A percentile compares a stretch with the other conserved stretches of the same genome.
Evolutionary conservation across 768 basidiomycete species (phyloP).

Genomic region (Jaapia argillacea): DNA sequence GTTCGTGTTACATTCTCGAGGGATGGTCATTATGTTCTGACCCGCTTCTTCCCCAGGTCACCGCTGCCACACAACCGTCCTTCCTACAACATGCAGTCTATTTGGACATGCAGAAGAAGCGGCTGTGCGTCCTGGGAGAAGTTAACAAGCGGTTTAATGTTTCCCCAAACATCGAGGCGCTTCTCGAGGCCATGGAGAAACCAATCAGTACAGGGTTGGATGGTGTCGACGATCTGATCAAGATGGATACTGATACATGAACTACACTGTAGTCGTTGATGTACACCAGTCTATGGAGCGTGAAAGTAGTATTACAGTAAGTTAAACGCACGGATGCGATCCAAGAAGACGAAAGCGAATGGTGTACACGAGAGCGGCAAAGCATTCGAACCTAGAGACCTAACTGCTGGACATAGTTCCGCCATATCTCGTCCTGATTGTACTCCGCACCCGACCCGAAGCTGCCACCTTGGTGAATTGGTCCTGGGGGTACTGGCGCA

Average conservation of each 20-base stretch:
- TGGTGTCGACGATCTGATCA: slow-evolving; percentile 39
- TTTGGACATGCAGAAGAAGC: slow-evolving; percentile 49
- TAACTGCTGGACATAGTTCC: slow-evolving; percentile 23
- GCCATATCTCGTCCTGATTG: slow-evolving; percentile 30
- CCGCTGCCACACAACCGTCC: slow-evolving; percentile 72
- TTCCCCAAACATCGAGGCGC: slow-evolving; percentile 72
- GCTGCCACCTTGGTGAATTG: too few species aligned
- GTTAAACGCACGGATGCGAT: too few species aligned
- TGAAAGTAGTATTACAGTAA: slow-evolving; percentile 1
- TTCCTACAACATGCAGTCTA: slow-evolving; percentile 85
- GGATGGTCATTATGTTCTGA: too few species aligned
- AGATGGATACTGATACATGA: slow-evolving; percentile 33
- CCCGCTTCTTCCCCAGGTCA: too few species aligned
- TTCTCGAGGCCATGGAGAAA: slow-evolving; percentile 63
- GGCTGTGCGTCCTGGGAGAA: slow-evolving; percentile 70
- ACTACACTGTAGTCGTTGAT: background rate
- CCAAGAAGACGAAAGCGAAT: too few species aligned
- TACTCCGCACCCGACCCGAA: slow-evolving; percentile 9
- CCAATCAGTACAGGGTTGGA: slow-evolving; percentile 11
- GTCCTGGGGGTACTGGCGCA: too few species aligned
- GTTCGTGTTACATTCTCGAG: too few species aligned
- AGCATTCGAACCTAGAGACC: slow-evolving; percentile 7
- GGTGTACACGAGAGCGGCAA: background rate
- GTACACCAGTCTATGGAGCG: too few species aligned
- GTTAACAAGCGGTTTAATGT: slow-evolving; percentile 78